These are phyloP conservation scores for Grifola frondosa DNA, from an alignment of 1,284 basidiomycete genomes.

Conservation along the genomic window DNA sequence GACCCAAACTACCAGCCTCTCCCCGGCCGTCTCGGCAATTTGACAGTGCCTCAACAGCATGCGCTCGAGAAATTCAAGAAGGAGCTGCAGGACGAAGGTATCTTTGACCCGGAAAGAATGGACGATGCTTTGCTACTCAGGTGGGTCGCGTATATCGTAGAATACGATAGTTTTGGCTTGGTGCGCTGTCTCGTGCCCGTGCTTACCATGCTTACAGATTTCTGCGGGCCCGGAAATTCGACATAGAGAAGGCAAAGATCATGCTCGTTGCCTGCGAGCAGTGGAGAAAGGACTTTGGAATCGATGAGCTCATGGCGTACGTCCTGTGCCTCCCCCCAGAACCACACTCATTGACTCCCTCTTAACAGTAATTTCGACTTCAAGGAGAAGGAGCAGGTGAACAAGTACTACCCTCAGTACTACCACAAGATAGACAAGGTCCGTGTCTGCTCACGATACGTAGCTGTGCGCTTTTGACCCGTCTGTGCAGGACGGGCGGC, in stretches of 20 bases:
- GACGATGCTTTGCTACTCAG: constrained; percentile 80
- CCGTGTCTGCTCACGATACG: constrained; percentile 9
- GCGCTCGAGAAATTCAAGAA: constrained; percentile 73
- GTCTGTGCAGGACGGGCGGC: constrained; percentile 79
- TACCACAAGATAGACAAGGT: constrained; percentile 97
- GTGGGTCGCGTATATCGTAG: constrained; percentile 32
- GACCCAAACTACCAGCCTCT: constrained; percentile 70
- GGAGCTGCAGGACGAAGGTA: constrained; percentile 62
- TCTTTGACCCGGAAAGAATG: constrained; percentile 71
- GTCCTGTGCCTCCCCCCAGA: constrained; percentile 26
- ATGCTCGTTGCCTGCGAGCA: constrained; percentile 87
- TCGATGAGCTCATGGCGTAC: constrained; percentile 85
- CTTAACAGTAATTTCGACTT: constrained; percentile 80
- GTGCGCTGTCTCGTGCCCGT: background rate
- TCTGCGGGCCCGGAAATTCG: constrained; percentile 92
- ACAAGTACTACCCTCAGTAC: constrained; percentile 94
- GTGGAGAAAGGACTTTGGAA: constrained; percentile 88
- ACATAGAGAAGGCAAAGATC: constrained; percentile 76
- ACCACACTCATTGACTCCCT: constrained; percentile 12
- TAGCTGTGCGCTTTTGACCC: background rate
- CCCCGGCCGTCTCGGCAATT: constrained; percentile 82
- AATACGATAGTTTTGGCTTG: background rate
- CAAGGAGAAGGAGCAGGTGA: constrained; percentile 79
- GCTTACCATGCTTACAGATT: constrained; percentile 53
- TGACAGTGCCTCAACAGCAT: constrained; percentile 70